These are phyloP conservation scores for Backusella luteola DNA, from an alignment of 192 early-diverging fungal species.

Conservation along the genomic window DNA sequence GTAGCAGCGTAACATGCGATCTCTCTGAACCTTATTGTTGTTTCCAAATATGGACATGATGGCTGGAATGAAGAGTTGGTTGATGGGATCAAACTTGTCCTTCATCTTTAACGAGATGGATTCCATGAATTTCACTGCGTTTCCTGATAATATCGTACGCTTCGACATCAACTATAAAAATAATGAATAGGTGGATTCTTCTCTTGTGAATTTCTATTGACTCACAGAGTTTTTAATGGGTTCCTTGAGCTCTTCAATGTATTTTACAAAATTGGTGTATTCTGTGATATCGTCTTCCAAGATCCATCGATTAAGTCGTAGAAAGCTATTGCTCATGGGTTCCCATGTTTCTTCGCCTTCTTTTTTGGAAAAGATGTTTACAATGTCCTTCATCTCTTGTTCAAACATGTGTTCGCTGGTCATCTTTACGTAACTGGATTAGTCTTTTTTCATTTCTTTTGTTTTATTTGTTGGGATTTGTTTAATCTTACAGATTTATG, in stretches of 20 bases:
- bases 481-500: not conserved
- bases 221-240: not conserved
- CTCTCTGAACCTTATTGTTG: not conserved
- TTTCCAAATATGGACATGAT: not conserved
- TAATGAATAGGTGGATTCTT: not conserved
- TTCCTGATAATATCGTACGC: not conserved
- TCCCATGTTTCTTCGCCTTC: conserved; percentile 2
- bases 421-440: not conserved
- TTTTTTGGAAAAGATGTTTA: not conserved
- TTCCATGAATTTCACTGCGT: not conserved
- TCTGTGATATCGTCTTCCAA: not conserved
- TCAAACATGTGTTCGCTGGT: not conserved
- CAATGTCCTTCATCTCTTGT: not conserved
- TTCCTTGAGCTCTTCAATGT: not conserved
- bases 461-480: not conserved
- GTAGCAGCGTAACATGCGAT: not conserved
- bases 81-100: not conserved
- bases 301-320: not conserved
- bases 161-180: not conserved
- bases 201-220: not conserved
- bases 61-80: not conserved
- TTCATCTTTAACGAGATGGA: not conserved
- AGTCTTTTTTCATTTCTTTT: not conserved
- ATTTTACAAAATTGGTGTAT: not conserved
- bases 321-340: not conserved